Base-by-base conservation (phyloP, 768 basidiomycete genomes). In the Lepiota venenata region DNA sequence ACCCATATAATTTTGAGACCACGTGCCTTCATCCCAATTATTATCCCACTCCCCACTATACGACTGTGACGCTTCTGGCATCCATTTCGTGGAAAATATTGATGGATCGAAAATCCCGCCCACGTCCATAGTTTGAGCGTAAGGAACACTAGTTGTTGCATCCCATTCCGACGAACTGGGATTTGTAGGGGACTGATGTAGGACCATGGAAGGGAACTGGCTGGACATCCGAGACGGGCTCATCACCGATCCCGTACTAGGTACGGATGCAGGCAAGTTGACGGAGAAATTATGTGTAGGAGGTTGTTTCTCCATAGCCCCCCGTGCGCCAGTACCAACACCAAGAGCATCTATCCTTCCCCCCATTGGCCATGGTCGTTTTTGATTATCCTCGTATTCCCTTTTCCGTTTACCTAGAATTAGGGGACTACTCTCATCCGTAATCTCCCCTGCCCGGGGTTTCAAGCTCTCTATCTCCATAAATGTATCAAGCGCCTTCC, bases 401-500 rank as follows among this genome's bases (percentile, higher is more conserved):
- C 53, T 55, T 40, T 55, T 55, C 40, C 53, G 46, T 35, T 55
- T 55, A 22, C 53, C 53, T 32, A 55, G 21, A 21, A 22, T 48
- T 15, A 43, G 47, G 5, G 53, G 43, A 16, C 29, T 36, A 48
- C 36, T 55, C 25, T 48, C 53, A 10, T 35, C 46, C 6, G 27
- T n/a, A 12, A 21, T 35, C 36, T 47, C 53, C 10, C 47, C 53
- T 11, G 46, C 39, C 27, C 46, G 45, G 6, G 55, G 58, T 45
- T 61, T 62, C 39, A 60, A 47, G 18, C 54, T 57, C 41, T 64
- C 66, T 4, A 55, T 59, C 36, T 64, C 63, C 63, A 66, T 66
- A 16, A 66, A 54, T 47, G 47, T 60, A 56, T 68, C 62, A 12
- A 68, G 57, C 18, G 62, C 62, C 36, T 53, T 58, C 57, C 62